Base-by-base conservation (phyloP, 306 rosid genomes). In the Castanospermum australe region DNA sequence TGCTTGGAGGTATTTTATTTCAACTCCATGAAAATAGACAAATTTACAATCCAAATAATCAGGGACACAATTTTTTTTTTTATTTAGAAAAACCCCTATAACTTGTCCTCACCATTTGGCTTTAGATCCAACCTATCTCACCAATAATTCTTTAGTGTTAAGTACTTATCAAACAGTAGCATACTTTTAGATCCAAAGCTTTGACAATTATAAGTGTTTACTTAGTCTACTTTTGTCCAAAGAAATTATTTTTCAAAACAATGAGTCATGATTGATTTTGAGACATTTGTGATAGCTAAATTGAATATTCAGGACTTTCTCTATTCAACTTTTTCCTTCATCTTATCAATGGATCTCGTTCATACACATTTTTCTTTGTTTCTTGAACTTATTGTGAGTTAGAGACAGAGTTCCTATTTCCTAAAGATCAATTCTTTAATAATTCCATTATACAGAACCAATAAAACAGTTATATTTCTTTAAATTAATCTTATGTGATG, bases 1-100 rank as follows among this genome's bases (percentile, higher is more conserved):
- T 84, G 50, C 79, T 84, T 84, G 80, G 20, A 73, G 62, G 44
- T 84, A 74, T 84, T 79, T 79, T 84, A 79, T 74, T 74, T 79
- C 50, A 67, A 15, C 82, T 51, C 64, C 35, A 32, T 64, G 39
- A 73, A n/a, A n/a, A 13, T 57, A 17, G 54, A 24, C 18, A 50
- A 28, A 21, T 73, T 57, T 59, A 24, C 47, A 47, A 73, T 78
- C 63, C 79, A 55, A 73, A 21, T 55, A 73, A 54, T 54, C 5
- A 63, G 24, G 28, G 45, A 21, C 30, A n/a, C 47, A 11, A 4
- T 4, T 3, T 36, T 15, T 71, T 62, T 62, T 30, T 5, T 7
- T 1, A 5, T 13, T 20, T 56, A 55, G 0, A 24, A 44, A 60
- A n/a, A n/a, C n/a, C n/a, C 56, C 64, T 77, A 63, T 35, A 71